These are phyloP conservation scores for Stagonosporopsis tanaceti DNA, from an alignment of 2,329 filamentous ascomycete genomes.

Conservation along the genomic window DNA sequence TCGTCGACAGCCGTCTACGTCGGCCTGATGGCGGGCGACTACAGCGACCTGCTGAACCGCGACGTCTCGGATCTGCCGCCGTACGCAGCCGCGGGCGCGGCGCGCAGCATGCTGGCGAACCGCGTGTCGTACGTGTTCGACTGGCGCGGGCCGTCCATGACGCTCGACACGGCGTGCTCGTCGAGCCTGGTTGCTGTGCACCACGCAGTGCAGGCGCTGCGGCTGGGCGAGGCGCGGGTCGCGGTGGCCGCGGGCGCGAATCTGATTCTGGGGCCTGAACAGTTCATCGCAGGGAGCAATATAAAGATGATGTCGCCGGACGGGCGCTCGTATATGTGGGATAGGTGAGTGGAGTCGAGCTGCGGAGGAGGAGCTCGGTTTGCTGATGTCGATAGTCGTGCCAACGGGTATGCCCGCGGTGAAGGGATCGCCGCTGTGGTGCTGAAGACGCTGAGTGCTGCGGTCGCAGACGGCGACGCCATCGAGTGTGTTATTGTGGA, in stretches of 20 bases:
- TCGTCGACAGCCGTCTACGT: slow-evolving; percentile 22
- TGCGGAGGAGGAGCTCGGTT: too few species aligned
- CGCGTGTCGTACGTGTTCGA: slow-evolving; percentile 51
- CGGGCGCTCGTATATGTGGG: slow-evolving; percentile 42
- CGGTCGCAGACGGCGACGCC: slow-evolving; percentile 57
- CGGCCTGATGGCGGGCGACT: slow-evolving; percentile 24
- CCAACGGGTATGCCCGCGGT: slow-evolving; percentile 61
- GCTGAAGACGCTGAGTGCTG: slow-evolving; percentile 60
- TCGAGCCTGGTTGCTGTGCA: slow-evolving; percentile 43
- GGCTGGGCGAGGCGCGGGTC: slow-evolving; percentile 22
- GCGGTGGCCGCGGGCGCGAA: slow-evolving; percentile 28
- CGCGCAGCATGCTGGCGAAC: slow-evolving; percentile 43
- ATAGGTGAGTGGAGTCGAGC: slow-evolving; percentile 14
- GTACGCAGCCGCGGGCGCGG: slow-evolving; percentile 36
- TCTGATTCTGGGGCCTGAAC: slow-evolving; percentile 17
- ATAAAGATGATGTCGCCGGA: slow-evolving; percentile 45
- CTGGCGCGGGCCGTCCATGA: slow-evolving; percentile 47
- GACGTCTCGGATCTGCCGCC: slow-evolving; percentile 6
- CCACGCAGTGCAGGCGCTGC: slow-evolving; percentile 24
- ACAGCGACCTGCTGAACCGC: slow-evolving; percentile 11
- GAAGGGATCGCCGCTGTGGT: slow-evolving; percentile 62
- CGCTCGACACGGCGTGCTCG: slow-evolving; percentile 52
- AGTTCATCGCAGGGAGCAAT: slow-evolving; percentile 37
- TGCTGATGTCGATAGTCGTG: slow-evolving; percentile 30
- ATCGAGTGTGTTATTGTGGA: slow-evolving; percentile 53